Evolutionary conservation across 1,139 yeast species (phyloP).

Genomic region (Suhomyces wounanorum): DNA sequence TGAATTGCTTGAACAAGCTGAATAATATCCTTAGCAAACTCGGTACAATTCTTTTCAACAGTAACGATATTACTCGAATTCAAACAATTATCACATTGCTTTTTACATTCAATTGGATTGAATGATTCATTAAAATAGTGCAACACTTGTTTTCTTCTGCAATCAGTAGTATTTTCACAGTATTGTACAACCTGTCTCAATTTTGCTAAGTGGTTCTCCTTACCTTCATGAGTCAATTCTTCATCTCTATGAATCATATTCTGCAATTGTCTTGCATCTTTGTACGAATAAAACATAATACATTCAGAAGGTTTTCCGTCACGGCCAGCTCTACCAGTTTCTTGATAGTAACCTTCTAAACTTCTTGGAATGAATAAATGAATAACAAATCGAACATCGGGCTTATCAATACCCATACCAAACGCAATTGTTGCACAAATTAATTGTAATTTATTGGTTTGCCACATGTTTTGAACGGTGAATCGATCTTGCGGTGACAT

Average conservation of each 20-base stretch:
- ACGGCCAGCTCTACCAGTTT: conserved; percentile 98
- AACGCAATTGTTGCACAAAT: conserved; percentile 97
- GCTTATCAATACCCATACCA: conserved; percentile 98
- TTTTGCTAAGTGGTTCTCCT: conserved; percentile 76
- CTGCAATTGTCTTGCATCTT: conserved; percentile 75
- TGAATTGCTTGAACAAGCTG: conserved; percentile 59
- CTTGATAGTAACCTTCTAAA: conserved; percentile 94
- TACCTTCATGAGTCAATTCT: conserved; percentile 62
- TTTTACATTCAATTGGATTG: conserved; percentile 63
- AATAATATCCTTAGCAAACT: conserved; percentile 59
- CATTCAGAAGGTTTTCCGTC: conserved; percentile 86
- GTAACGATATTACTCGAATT: conserved; percentile 42
- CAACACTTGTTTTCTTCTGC: conserved; percentile 84
- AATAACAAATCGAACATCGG: conserved; percentile 89
- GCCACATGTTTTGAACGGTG: conserved; percentile 79
- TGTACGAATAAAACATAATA: conserved; percentile 74
- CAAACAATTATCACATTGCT: conserved; percentile 84
- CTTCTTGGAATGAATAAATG: conserved; percentile 90
- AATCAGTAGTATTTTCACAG: conserved; percentile 88
- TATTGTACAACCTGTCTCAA: conserved; percentile 84
- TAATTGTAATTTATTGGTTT: conserved; percentile 63
- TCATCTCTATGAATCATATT: conserved; percentile 76
- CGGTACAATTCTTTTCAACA: conserved; percentile 69
- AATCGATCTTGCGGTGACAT: conserved; percentile 77
- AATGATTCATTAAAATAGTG: conserved; percentile 88